These are phyloP conservation scores for Nadsonia commutata DNA, from an alignment of 1,139 yeast species.

Conservation along the genomic window DNA sequence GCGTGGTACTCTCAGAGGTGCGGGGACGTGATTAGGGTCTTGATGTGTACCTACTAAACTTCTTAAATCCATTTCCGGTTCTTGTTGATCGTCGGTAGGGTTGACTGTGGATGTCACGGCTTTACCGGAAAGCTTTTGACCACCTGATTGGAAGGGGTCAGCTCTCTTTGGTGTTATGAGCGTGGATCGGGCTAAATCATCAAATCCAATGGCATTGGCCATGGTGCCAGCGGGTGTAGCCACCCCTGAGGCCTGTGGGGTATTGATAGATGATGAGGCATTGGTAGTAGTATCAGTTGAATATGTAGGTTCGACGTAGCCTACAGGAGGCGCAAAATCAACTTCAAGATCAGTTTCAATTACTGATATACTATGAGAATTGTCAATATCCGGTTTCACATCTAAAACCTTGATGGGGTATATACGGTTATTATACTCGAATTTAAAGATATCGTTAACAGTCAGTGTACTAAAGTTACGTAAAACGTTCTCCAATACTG, in stretches of 20 bases:
- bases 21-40: slow-evolving; percentile 23
- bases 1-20: slow-evolving; percentile 57
- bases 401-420: slow-evolving; percentile 79
- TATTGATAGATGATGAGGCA: slow-evolving; percentile 7
- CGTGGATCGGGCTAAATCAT: slow-evolving; percentile 25
- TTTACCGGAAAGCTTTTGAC: slow-evolving; percentile 63
- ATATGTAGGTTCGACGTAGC: slow-evolving; percentile 70
- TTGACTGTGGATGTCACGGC: slow-evolving; percentile 18
- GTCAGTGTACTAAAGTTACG: slow-evolving; percentile 83
- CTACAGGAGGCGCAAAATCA: slow-evolving; percentile 98
- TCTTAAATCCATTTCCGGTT: slow-evolving; percentile 3
- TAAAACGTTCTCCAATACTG: slow-evolving; percentile 84
- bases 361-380: slow-evolving; percentile 63
- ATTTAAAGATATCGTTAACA: slow-evolving; percentile 70
- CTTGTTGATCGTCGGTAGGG: slow-evolving; percentile 11
- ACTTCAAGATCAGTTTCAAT: slow-evolving; percentile 95
- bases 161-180: slow-evolving; percentile 8
- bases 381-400: slow-evolving; percentile 59
- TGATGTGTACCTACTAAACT: slow-evolving; percentile 3
- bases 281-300: slow-evolving; percentile 7
- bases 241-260: slow-evolving; percentile 10
- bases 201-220: slow-evolving; percentile 66
- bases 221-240: slow-evolving; percentile 43
- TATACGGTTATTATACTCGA: slow-evolving; percentile 65
- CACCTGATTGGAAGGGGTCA: slow-evolving; percentile 42